Evolutionary conservation across 805 yeast species (phyloP).

Genomic region (Candida succiphila): DNA sequence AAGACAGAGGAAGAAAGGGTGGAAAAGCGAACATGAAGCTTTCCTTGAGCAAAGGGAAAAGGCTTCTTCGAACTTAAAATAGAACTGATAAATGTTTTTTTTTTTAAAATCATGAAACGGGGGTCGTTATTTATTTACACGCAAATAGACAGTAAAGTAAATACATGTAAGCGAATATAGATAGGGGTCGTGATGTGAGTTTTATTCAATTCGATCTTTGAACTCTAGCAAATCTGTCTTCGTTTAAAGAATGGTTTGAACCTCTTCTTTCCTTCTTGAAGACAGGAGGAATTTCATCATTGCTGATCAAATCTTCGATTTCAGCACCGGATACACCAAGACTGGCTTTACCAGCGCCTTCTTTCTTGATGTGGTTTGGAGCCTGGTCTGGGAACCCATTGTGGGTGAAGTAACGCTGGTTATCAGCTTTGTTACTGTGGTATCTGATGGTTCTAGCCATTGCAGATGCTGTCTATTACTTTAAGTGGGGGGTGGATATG

Average conservation of each 20-base stretch:
- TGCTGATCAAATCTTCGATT: constrained; percentile 47
- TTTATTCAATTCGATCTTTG: too few species aligned
- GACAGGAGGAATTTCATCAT: constrained; percentile 43
- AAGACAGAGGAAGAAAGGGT: constrained; percentile 80
- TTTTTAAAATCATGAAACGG: too few species aligned
- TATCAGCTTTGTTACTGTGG: constrained; percentile 34
- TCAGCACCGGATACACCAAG: constrained; percentile 87
- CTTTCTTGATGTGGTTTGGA: constrained; percentile 71
- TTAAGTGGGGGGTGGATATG: neutral
- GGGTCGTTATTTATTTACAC: too few species aligned
- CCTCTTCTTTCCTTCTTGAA: constrained; percentile 39
- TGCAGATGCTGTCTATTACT: neutral
- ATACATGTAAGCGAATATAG: too few species aligned
- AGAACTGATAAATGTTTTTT: too few species aligned
- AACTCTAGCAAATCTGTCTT: constrained; percentile 24
- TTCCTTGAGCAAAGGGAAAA: constrained; percentile 16
- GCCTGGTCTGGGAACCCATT: constrained; percentile 58
- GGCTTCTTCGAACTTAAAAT: too few species aligned
- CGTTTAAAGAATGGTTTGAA: constrained; percentile 35
- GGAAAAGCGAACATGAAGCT: constrained; percentile 52
- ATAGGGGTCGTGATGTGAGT: too few species aligned
- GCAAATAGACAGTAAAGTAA: too few species aligned
- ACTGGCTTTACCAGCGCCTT: constrained; percentile 79
- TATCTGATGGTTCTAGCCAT: constrained; percentile 80
- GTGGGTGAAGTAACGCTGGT: constrained; percentile 74